Evolutionary conservation across 768 basidiomycete species (phyloP).

Genomic region (Russula virescens): DNA sequence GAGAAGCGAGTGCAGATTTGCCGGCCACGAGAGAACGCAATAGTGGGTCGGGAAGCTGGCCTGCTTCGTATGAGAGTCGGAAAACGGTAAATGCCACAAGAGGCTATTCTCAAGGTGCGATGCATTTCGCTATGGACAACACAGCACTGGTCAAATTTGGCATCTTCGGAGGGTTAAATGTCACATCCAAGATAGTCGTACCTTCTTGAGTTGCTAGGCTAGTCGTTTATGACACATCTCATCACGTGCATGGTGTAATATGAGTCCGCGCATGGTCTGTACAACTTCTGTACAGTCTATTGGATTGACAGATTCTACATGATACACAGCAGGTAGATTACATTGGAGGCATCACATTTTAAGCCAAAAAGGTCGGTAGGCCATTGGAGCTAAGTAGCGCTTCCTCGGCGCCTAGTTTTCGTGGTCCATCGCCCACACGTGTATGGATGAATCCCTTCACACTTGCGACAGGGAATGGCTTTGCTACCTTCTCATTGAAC

Average conservation of each 20-base stretch:
- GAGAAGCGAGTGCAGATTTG: not conserved
- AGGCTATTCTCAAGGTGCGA: not conserved
- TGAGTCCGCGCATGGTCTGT: not conserved
- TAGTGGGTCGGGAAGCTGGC: too few relatives aligned
- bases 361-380: conserved; percentile 53
- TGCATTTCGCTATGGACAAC: conserved; percentile 2
- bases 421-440: conserved; percentile 85
- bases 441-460: conserved; percentile 93
- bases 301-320: not conserved
- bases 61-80: not conserved
- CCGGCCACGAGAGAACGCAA: not conserved
- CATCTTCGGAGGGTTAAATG: not conserved
- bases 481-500: conserved; percentile 76
- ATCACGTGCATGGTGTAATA: not conserved
- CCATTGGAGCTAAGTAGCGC: conserved; percentile 64
- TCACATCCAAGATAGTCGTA: not conserved
- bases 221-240: not conserved
- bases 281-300: not conserved
- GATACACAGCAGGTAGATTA: not conserved
- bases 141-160: not conserved
- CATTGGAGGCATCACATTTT: not conserved
- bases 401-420: conserved; percentile 57
- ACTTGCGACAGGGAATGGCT: conserved; percentile 63
- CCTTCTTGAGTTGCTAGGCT: too few relatives aligned
- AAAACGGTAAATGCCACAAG: not conserved